Base-by-base conservation (phyloP, 768 basidiomycete species). In the Collybia mongolica region DNA sequence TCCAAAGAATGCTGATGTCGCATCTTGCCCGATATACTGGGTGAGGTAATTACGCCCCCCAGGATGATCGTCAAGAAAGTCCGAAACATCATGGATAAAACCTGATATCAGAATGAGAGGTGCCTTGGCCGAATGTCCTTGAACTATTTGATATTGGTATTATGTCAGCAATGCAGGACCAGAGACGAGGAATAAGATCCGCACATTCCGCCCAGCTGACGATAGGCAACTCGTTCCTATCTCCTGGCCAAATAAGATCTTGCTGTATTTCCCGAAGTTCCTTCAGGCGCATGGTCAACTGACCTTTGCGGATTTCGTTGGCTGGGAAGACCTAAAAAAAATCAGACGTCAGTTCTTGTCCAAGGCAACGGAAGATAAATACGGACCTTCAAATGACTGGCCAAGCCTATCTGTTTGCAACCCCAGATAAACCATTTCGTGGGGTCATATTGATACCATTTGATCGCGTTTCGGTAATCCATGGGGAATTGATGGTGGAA, bases 401-500 rank as follows among this genome's bases (percentile, higher is more conserved):
- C 86, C 39, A 87, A 76, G 24, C 90, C 88, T 40, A 91, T 18
- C 52, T 71, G 55, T 49, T 79, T 63, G 69, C 77, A 79, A 11
- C 69, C 68, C 72, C 74, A 78, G 71, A 93, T 94, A 74, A 92
- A 89, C 92, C 92, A 94, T 67, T 93, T 93, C 29, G 90, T 93
- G 8, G 90, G 91, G 63, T 93, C 90, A 62, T 92, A 93, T 64
- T 93, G 90, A 68, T 89, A 90, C 90, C 90, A 93, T 68, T 78
- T 92, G 77, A 96, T 93, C 50, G 94, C 94, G 62, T 95, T 95
- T 22, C 93, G 82, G 75, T 93, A 97, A 68, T 97, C 94, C 90
- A 93, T 92, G 8, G 94, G 93, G 82, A 96, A 96, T 63, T 86
- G 76, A 54, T 97, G 94, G 73, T 97, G 94, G 82, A 95, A 96